Evolutionary conservation across 2,329 filamentous ascomycete genomes (phyloP).

Genomic region (Ascosphaera aggregata): DNA sequence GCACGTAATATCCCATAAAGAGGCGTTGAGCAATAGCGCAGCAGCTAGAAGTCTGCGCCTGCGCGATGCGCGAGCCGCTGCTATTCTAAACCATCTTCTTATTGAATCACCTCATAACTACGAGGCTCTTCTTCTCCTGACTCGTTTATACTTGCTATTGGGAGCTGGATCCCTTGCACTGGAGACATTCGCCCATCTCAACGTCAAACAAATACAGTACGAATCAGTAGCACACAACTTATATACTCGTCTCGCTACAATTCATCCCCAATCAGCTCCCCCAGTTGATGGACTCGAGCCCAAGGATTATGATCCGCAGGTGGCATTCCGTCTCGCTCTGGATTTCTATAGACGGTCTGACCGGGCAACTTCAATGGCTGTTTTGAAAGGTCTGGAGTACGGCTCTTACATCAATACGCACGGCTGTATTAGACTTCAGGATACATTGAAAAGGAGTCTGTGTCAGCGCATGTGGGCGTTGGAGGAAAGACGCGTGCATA

Average conservation of each 20-base stretch:
- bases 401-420: conserved; percentile 22
- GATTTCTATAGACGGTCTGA: conserved; percentile 20
- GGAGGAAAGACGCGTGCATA: conserved; percentile 18
- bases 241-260: conserved; percentile 22
- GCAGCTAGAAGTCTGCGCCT: too few species aligned
- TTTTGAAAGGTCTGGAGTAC: conserved; percentile 17
- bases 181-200: conserved; percentile 20
- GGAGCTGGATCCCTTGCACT: conserved; percentile 24
- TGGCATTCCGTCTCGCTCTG: conserved; percentile 17
- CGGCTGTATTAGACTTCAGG: conserved; percentile 19
- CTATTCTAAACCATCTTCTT: conserved; percentile 17
- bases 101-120: conserved; percentile 24
- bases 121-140: conserved; percentile 19
- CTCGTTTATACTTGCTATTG: conserved; percentile 20
- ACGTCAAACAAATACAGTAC: conserved; percentile 25
- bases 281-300: conserved; percentile 17
- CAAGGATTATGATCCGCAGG: conserved; percentile 20
- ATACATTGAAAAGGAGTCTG: conserved; percentile 16
- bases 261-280: conserved; percentile 21
- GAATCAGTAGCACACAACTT: conserved; percentile 25
- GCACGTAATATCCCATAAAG: too few species aligned
- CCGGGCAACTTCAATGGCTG: conserved; percentile 14
- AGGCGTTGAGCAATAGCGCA: too few species aligned
- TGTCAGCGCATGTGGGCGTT: conserved; percentile 20
- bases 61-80: conserved; percentile 11